phyloP scores from a whole-genome alignment of 352 stramenopile species.

The Pythium utonaiense region DNA sequence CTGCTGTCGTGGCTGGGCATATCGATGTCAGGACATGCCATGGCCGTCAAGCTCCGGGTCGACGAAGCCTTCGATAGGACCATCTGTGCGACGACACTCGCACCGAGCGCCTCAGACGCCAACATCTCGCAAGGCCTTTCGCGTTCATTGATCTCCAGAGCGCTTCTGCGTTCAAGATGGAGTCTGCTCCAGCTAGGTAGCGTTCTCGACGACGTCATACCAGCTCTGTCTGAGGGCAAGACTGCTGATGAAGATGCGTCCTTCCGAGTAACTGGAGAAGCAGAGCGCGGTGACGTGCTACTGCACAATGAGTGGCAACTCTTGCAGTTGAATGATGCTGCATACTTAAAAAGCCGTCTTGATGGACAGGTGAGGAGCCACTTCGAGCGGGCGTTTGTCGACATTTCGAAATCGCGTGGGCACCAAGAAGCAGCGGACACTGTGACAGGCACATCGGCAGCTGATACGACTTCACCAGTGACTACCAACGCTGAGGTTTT shows the following conservation, averaged over 20 bases:
- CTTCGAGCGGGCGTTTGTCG: conserved; percentile 34
- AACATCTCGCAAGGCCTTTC: background rate
- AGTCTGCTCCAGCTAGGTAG: background rate
- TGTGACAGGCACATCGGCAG: background rate
- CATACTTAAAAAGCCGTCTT: conserved; percentile 35
- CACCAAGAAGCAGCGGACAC: background rate
- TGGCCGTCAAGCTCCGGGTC: conserved; percentile 17
- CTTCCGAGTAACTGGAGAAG: background rate
- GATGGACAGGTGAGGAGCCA: conserved; percentile 33
- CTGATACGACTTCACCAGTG: background rate
- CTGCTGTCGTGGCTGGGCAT: conserved; percentile 15
- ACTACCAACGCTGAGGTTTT: background rate
- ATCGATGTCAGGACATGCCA: background rate
- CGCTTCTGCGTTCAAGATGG: background rate
- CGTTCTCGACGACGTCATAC: background rate
- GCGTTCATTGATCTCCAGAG: background rate
- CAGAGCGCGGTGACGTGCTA: background rate
- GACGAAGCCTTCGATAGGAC: conserved; percentile 13
- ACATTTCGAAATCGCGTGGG: background rate
- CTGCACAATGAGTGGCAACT: conserved; percentile 10
- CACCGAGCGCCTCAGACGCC: background rate
- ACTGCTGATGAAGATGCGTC: background rate
- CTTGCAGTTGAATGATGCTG: conserved; percentile 24
- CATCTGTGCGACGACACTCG: background rate
- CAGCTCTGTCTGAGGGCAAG: background rate